Evolutionary conservation across 495 filamentous ascomycete species (phyloP).

Genomic region (Xylaria palmicola): DNA sequence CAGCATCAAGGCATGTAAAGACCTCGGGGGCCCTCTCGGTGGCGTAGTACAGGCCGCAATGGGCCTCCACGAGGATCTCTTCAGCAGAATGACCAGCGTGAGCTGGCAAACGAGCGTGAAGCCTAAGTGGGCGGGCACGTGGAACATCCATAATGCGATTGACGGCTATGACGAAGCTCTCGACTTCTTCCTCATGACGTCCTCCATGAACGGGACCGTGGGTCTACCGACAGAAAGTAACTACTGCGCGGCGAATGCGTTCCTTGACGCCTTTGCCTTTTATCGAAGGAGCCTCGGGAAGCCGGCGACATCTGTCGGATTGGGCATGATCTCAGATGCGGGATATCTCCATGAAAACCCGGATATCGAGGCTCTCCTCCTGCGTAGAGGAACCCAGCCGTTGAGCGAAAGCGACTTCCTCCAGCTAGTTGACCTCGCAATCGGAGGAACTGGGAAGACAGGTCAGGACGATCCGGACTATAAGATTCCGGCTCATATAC

Average conservation of each 20-base stretch:
- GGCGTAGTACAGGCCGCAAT: conserved; percentile 35
- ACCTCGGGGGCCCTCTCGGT: conserved; percentile 16
- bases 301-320: conserved; percentile 15
- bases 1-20: conserved; percentile 14
- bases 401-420: conserved; percentile 38
- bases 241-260: conserved; percentile 37
- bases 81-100: conserved; percentile 40
- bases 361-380: conserved; percentile 22
- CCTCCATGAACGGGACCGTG: conserved; percentile 29
- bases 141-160: conserved; percentile 33
- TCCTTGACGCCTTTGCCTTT: conserved; percentile 36
- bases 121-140: conserved; percentile 44
- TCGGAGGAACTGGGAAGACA: not conserved
- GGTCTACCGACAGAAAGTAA: conserved; percentile 36
- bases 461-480: not conserved
- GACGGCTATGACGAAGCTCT: conserved; percentile 29
- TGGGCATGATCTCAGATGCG: conserved; percentile 25
- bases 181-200: conserved; percentile 38
- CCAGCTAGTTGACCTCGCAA: conserved; percentile 31
- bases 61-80: conserved; percentile 45
- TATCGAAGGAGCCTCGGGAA: conserved; percentile 32
- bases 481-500: conserved; percentile 16
- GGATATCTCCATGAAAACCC: conserved; percentile 31
- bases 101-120: conserved; percentile 33
- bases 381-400: conserved; percentile 28